These are phyloP conservation scores for Silene noctiflora DNA, from an alignment of 179 eudicot genomes.

Conservation along the genomic window DNA sequence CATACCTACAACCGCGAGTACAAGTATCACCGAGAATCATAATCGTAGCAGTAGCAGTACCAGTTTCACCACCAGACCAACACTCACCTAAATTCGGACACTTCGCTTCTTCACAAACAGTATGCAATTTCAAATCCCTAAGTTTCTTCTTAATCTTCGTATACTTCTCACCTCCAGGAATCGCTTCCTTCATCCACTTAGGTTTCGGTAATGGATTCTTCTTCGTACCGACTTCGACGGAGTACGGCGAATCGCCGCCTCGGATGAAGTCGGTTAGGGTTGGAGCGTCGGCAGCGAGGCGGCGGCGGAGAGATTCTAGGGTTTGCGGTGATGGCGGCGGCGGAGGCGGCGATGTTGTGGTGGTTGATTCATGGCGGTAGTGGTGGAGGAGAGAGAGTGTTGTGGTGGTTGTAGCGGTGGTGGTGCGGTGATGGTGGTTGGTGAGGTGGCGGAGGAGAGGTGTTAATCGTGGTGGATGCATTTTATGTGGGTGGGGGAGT, in stretches of 20 bases:
- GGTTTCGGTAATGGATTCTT: conserved; percentile 95
- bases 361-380: conserved; percentile 8
- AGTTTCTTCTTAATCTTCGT: conserved; percentile 76
- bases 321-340: conserved; percentile 30
- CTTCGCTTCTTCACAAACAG: conserved; percentile 91
- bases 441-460: conserved; percentile 40
- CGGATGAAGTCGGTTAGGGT: conserved; percentile 49
- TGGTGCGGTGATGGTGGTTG: conserved; percentile 10
- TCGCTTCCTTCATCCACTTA: conserved; percentile 90
- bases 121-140: conserved; percentile 80
- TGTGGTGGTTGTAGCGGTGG: conserved; percentile 8
- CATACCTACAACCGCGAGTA: conserved; percentile 66
- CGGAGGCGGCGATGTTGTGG: conserved; percentile 14
- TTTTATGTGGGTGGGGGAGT: conserved; percentile 1
- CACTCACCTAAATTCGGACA: conserved; percentile 96
- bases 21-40: conserved; percentile 98
- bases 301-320: conserved; percentile 70
- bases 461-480: conserved; percentile 36
- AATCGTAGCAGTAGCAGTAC: conserved; percentile 93
- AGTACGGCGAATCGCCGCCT: conserved; percentile 40
- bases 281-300: conserved; percentile 67
- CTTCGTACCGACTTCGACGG: conserved; percentile 91
- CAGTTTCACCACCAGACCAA: conserved; percentile 99
- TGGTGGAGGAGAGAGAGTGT: conserved; percentile 25
- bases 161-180: conserved; percentile 89